Evolutionary conservation across 2,329 filamentous ascomycete genomes (phyloP).

Genomic region (Epichloe typhina): DNA sequence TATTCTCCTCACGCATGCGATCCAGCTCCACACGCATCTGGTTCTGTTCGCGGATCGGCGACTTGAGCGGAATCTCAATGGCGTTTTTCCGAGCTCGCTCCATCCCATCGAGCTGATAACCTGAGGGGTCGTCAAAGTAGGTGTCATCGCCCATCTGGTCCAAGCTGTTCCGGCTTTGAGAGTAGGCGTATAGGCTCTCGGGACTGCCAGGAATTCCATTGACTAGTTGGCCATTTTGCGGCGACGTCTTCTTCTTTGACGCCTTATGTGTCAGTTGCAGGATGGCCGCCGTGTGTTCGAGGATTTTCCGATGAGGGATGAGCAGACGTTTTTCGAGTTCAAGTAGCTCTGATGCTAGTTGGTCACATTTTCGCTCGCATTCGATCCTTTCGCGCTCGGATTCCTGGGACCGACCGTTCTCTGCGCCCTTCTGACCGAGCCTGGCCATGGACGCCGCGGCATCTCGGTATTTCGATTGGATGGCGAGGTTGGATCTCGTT

Average conservation of each 20-base stretch:
- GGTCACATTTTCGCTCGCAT: slow-evolving; percentile 72
- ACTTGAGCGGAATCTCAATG: slow-evolving; percentile 47
- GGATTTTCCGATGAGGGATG: slow-evolving; percentile 58
- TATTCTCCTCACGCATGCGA: slow-evolving; percentile 32
- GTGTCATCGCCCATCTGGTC: slow-evolving; percentile 41
- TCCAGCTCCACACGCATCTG: slow-evolving; percentile 36
- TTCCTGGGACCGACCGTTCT: slow-evolving; percentile 38
- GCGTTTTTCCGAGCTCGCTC: slow-evolving; percentile 33
- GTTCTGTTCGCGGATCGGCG: slow-evolving; percentile 40
- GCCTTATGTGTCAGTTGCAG: slow-evolving; percentile 79
- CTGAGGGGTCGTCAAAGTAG: slow-evolving; percentile 64
- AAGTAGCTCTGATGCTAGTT: slow-evolving; percentile 69
- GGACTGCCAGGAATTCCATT: slow-evolving; percentile 60
- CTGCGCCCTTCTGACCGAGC: slow-evolving; percentile 35
- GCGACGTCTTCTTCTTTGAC: slow-evolving; percentile 41
- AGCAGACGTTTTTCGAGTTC: slow-evolving; percentile 64
- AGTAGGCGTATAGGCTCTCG: slow-evolving; percentile 61
- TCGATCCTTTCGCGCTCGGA: slow-evolving; percentile 63
- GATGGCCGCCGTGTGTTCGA: slow-evolving; percentile 87
- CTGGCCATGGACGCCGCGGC: slow-evolving; percentile 77
- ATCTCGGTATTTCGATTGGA: slow-evolving; percentile 91
- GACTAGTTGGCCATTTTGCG: slow-evolving; percentile 26
- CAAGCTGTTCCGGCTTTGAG: slow-evolving; percentile 46
- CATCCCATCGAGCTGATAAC: slow-evolving; percentile 57
- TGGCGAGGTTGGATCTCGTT: slow-evolving; percentile 66